Percentiles rank a stretch among this genome's conserved stretches.
These are phyloP conservation scores for Albatrellus ellisii DNA, from an alignment of 768 basidiomycete species.

Conservation along the genomic window DNA sequence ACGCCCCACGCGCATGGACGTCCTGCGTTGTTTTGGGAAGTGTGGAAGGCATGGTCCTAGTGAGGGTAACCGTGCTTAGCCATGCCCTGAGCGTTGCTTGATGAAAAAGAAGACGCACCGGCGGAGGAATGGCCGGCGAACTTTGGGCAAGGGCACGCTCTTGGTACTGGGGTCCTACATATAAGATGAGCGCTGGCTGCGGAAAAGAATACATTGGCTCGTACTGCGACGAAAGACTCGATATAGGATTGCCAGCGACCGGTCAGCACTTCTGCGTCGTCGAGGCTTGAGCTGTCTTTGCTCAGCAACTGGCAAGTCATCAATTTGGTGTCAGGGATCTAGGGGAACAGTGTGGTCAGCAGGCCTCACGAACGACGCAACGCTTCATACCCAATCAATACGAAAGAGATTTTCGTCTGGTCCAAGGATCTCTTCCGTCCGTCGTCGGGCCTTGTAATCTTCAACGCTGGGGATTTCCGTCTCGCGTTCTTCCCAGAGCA, in stretches of 20 bases:
- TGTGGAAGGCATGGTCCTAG: conserved; percentile 27
- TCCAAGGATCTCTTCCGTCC: conserved; percentile 57
- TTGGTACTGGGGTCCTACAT: conserved; percentile 45
- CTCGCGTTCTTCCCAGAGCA: conserved; percentile 55
- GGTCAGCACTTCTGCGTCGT: conserved; percentile 64
- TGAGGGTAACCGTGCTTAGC: conserved; percentile 17
- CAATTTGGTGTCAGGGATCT: conserved; percentile 55
- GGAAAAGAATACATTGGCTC: conserved; percentile 9
- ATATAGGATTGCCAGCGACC: conserved; percentile 74
- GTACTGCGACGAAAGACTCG: conserved; percentile 59
- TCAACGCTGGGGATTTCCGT: conserved; percentile 48
- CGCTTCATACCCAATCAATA: conserved; percentile 54
- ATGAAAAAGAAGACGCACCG: conserved; percentile 28
- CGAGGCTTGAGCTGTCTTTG: conserved; percentile 63
- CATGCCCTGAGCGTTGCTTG: conserved; percentile 22
- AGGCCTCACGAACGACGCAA: not conserved
- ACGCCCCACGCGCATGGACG: conserved; percentile 29
- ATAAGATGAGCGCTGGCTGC: not conserved
- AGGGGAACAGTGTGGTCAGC: not conserved
- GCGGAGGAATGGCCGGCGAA: conserved; percentile 50
- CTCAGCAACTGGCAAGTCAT: conserved; percentile 67
- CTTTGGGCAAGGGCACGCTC: conserved; percentile 32
- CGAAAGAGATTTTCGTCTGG: conserved; percentile 72
- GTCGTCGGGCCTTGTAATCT: conserved; percentile 55
- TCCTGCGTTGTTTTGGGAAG: conserved; percentile 1